Conservation (phyloP, 768 basidiomycete genomes). For the Agaricus blazei region DNA sequence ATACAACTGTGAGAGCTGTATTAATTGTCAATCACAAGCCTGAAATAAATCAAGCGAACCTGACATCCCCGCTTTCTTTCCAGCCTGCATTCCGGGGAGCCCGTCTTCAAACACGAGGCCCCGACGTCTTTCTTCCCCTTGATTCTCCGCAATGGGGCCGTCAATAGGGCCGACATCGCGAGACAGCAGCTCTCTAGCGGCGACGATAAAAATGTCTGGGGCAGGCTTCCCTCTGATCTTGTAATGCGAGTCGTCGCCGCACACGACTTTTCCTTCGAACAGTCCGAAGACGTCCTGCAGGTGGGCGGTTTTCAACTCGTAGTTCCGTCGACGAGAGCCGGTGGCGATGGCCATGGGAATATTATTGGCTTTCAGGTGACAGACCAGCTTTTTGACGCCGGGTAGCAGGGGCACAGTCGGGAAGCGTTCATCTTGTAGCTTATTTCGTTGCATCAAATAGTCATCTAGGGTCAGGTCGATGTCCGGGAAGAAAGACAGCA, state of each 20-base stretch:
- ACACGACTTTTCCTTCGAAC: slow-evolving; percentile 65
- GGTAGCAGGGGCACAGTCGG: slow-evolving; percentile 69
- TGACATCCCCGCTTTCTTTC: slow-evolving; percentile 81
- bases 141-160: slow-evolving; percentile 23
- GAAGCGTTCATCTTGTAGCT: slow-evolving; percentile 61
- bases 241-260: slow-evolving; percentile 59
- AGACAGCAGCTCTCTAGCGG: slow-evolving; percentile 57
- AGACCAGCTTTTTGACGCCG: slow-evolving; percentile 63
- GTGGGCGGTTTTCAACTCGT: slow-evolving; percentile 61
- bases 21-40: neutral
- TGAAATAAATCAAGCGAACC: slow-evolving; percentile 37
- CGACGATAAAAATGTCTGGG: slow-evolving; percentile 77
- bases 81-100: slow-evolving; percentile 72
- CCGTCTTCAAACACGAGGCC: slow-evolving; percentile 86
- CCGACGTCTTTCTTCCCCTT: slow-evolving; percentile 44
- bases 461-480: slow-evolving; percentile 59
- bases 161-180: slow-evolving; percentile 49
- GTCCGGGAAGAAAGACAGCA: slow-evolving; percentile 73
- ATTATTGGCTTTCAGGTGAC: slow-evolving; percentile 59
- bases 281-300: slow-evolving; percentile 50
- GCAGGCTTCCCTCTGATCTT: slow-evolving; percentile 68
- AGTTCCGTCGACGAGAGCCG: slow-evolving; percentile 62
- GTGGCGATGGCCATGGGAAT: slow-evolving; percentile 84
- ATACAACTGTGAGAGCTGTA: slow-evolving; percentile 50
- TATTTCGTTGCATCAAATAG: slow-evolving; percentile 53